Evolutionary conservation across 23 red algal species (phyloP), one percentile per base, ranked within the genome.

Genomic region (Chondrus crispus): DNA sequence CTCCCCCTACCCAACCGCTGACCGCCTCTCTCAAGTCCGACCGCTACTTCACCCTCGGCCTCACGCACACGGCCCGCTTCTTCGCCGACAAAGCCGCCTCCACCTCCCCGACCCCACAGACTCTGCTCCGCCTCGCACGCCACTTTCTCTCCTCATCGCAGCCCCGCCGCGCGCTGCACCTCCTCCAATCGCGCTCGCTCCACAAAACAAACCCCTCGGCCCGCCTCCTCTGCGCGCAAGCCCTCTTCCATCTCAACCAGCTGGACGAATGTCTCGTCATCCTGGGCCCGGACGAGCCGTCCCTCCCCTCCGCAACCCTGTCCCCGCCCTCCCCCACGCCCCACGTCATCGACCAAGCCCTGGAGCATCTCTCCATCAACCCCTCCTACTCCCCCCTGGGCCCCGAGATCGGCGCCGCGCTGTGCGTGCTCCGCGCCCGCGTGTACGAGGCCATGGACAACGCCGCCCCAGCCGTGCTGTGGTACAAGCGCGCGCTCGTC

Each of bases 381-480:
- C 41, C n/a, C 12, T 24, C 32, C 10, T 20, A 39, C 10, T n/a
- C n/a, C 10, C 20, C 44, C 69, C 69, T 66, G 35, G 60, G 60
- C 4, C 69, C 53, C 35, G 77, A 92, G 51, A 38, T 94, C 5
- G 82, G 81, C 49, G 82, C 92, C 12, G 82, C 92, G n/a, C 24
- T 94, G 28, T 88, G 84, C 49, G 92, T 94, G 37, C 54, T 88
- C 4, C 92, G 92, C 16, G 92, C 81, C 14, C 47, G 84, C 7
- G 92, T 88, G 3, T 62, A 88, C 51, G 71, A 88, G 62, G 62
- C 47, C 11, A 60, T 88, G 49, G 82, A 94, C 36, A 94, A 94
- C 60, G 57, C 64, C 16, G 53, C 62, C 10, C 58, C 44, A 40
- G 94, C 94, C 13, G n/a, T 84, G 26, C 20, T 69, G 76, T 87